Evolutionary conservation across 2,329 filamentous ascomycete species (phyloP), one percentile per base, ranked within the genome.

Genomic region (Ophiostoma sp.): DNA sequence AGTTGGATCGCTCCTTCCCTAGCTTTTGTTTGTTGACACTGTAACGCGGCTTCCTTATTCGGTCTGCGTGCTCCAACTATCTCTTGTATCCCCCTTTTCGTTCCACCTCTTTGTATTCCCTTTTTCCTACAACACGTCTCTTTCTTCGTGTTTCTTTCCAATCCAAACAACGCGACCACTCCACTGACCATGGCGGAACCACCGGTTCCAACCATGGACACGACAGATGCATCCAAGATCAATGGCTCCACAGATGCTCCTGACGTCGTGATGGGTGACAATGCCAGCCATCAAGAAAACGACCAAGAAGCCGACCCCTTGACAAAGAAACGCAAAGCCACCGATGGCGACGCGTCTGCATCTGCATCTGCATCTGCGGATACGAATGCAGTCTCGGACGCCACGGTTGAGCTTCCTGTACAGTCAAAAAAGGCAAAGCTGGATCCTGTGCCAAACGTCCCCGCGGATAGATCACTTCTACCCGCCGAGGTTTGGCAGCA

Each of bases 401-500:
- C 61, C 5, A 1, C 36, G 4, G 36, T 28, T 39, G 42, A 45
- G 25, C 66, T 15, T n/a, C 36, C 36, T 50, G 36, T n/a, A 25
- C 39, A 73, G 6, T 9, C 73, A 19, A 82, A 82, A 69, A 81
- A 78, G 77, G 74, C 78, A 68, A 81, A 77, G 73, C 52, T 81
- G 73, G 76, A 72, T 8, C 33, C 3, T 12, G 68, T 22, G 19
- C n/a, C 9, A n/a, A 17, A 4, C n/a, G n/a, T 12, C 6, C 15
- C 12, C 50, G 17, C 9, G 57, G 78, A 80, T 73, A 77, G 74
- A 72, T 81, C 78, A 71, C 68, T 81, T 76, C 83, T 91, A 73
- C 87, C 90, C 78, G 83, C 85, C 77, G 88, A 90, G 81, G 83
- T 92, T 78, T 93, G 91, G 91, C 91, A 93, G 79, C 86, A 87